These are phyloP conservation scores for Zygosaccharomyces pseudobailii DNA, from an alignment of 1,139 yeast genomes.

Conservation along the genomic window DNA sequence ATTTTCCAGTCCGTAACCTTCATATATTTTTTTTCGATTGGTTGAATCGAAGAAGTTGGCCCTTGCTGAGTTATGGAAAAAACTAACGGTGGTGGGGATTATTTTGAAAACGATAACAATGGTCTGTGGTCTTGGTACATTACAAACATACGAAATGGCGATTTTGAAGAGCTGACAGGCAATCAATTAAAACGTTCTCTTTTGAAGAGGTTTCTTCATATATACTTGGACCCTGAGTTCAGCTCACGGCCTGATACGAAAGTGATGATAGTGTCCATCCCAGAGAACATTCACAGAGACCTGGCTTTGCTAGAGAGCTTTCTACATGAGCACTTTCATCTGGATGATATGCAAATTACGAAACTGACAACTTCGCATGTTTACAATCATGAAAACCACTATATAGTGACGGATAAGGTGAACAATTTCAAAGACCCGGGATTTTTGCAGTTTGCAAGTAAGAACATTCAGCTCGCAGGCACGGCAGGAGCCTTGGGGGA, in stretches of 20 bases:
- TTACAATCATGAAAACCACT: slow-evolving; percentile 33
- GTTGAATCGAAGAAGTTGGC: background rate
- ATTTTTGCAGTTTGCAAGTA: slow-evolving; percentile 22
- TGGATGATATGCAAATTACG: slow-evolving; percentile 27
- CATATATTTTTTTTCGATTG: background rate
- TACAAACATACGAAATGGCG: slow-evolving; percentile 30
- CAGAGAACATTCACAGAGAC: slow-evolving; percentile 31
- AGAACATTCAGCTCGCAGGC: slow-evolving; percentile 6
- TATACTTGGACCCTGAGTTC: slow-evolving; percentile 14
- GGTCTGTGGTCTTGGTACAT: slow-evolving; percentile 36
- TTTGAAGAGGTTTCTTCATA: slow-evolving; percentile 27
- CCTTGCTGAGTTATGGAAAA: slow-evolving; percentile 18
- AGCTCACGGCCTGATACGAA: slow-evolving; percentile 16
- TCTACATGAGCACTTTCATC: slow-evolving; percentile 30
- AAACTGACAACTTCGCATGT: slow-evolving; percentile 24
- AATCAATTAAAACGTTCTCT: slow-evolving; percentile 27
- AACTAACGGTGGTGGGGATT: slow-evolving; percentile 29
- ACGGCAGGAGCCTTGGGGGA: background rate
- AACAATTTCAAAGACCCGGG: slow-evolving; percentile 29
- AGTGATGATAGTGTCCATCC: slow-evolving; percentile 32
- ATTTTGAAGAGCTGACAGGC: slow-evolving; percentile 31
- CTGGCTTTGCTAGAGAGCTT: slow-evolving; percentile 29
- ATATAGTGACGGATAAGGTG: slow-evolving; percentile 27
- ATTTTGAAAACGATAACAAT: slow-evolving; percentile 32
- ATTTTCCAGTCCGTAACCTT: background rate